These are phyloP conservation scores for Fraxinus dipetala DNA, from an alignment of 305 asterid species.

Conservation along the genomic window DNA sequence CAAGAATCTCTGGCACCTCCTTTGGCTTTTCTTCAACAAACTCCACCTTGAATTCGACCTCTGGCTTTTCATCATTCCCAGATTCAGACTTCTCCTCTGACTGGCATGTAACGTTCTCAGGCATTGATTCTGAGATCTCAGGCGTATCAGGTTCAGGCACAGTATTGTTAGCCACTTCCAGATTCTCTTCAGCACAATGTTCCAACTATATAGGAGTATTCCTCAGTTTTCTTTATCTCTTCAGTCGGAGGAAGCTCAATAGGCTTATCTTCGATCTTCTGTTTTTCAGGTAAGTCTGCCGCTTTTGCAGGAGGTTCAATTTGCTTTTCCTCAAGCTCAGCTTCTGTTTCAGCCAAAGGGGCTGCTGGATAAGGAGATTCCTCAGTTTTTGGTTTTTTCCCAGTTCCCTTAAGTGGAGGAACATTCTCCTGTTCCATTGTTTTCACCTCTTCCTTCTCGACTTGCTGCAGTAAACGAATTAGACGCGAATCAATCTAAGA, in stretches of 20 bases:
- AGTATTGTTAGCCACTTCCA: slow-evolving; percentile 20
- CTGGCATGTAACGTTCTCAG: slow-evolving; percentile 13
- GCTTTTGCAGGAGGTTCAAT: slow-evolving; percentile 31
- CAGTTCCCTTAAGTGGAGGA: slow-evolving; percentile 28
- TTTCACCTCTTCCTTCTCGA: too few species aligned
- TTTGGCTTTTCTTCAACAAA: too few species aligned
- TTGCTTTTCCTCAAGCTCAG: slow-evolving; percentile 29
- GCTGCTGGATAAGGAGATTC: slow-evolving; percentile 21
- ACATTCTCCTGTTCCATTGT: slow-evolving; percentile 31
- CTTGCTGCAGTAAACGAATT: neutral
- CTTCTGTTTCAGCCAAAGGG: slow-evolving; percentile 32
- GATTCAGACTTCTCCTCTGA: slow-evolving; percentile 19
- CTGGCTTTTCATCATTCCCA: slow-evolving; percentile 5
- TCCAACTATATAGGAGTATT: slow-evolving; percentile 21
- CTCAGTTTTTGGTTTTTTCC: neutral
- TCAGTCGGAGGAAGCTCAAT: slow-evolving; percentile 27
- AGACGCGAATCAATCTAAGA: neutral
- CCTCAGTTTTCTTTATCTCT: slow-evolving; percentile 26
- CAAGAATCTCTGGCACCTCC: too few species aligned
- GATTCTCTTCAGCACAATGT: slow-evolving; percentile 11
- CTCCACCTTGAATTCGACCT: neutral
- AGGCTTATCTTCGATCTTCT: slow-evolving; percentile 32
- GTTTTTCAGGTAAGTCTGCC: slow-evolving; percentile 22
- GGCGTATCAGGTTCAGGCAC: slow-evolving; percentile 19
- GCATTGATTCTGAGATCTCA: slow-evolving; percentile 5